phyloP scores from a whole-genome alignment of 1,284 basidiomycete species.

The Pterulicium gracile region DNA sequence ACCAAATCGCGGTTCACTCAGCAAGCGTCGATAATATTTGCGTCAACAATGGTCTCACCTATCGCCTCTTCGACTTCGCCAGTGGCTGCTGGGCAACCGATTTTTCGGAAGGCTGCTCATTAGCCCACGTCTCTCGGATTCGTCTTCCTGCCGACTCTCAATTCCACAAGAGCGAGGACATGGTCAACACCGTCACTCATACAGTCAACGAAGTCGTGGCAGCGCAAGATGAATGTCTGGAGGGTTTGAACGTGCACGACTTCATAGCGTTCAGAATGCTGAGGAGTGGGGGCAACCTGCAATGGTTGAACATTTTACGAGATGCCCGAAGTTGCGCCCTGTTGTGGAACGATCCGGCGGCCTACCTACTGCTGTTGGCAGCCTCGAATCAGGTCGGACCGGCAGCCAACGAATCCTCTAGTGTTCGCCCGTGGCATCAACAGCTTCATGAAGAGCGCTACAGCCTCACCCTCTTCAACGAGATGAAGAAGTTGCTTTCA shows the following conservation, averaged over 20 bases:
- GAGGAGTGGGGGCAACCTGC: slow-evolving; percentile 29
- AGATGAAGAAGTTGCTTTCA: slow-evolving; percentile 19
- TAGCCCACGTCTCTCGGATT: slow-evolving; percentile 19
- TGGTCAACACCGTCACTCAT: slow-evolving; percentile 24
- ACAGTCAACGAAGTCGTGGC: slow-evolving; percentile 33
- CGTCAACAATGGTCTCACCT: slow-evolving; percentile 23
- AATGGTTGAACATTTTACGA: slow-evolving; percentile 38
- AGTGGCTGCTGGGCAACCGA: slow-evolving; percentile 8
- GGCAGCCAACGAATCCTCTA: slow-evolving; percentile 9
- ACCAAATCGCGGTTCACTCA: background rate
- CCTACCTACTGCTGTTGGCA: slow-evolving; percentile 28
- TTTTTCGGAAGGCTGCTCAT: slow-evolving; percentile 9
- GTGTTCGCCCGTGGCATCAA: slow-evolving; percentile 13
- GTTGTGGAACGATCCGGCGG: slow-evolving; percentile 25
- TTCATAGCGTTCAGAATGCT: slow-evolving; percentile 29
- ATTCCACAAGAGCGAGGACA: slow-evolving; percentile 26
- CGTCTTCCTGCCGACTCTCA: slow-evolving; percentile 16
- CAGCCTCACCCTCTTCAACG: slow-evolving; percentile 18
- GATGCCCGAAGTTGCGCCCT: slow-evolving; percentile 26
- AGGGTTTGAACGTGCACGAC: slow-evolving; percentile 29
- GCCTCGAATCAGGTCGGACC: slow-evolving; percentile 32
- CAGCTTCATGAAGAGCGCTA: slow-evolving; percentile 8
- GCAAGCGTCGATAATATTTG: slow-evolving; percentile 14
- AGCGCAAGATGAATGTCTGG: slow-evolving; percentile 25
- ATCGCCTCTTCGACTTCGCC: slow-evolving; percentile 10